A percentile compares a stretch with the other conserved stretches of the same genome.
Conservation (phyloP, 495 filamentous ascomycete genomes). For the Podospora tetraspora region DNA sequence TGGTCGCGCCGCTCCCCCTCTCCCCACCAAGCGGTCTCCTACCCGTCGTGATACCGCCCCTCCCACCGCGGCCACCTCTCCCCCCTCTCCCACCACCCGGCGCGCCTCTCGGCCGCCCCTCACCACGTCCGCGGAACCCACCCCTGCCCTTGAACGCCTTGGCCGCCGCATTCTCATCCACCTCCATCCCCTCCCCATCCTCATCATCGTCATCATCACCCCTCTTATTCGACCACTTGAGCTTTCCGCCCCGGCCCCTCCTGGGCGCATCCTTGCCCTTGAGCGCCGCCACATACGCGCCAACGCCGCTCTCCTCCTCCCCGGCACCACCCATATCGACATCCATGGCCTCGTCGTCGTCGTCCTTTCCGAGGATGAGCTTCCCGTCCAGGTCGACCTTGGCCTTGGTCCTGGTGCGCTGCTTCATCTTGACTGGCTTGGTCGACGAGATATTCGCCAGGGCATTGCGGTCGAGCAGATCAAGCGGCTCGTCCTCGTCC, state of each 20-base stretch:
- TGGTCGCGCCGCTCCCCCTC: constrained; percentile 6
- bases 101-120: constrained; percentile 12
- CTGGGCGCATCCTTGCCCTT: constrained; percentile 75
- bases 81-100: constrained; percentile 12
- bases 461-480: constrained; percentile 81
- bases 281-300: constrained; percentile 88
- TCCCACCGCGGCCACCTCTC: constrained; percentile 16
- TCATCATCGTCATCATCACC: constrained; percentile 57
- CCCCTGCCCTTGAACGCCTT: constrained; percentile 44
- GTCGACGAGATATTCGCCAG: constrained; percentile 90
- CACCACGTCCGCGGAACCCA: constrained; percentile 28
- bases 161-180: constrained; percentile 35
- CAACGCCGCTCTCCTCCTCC: constrained; percentile 60
- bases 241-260: constrained; percentile 73
- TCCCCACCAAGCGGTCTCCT: constrained; percentile 21
- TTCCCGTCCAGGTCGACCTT: constrained; percentile 83
- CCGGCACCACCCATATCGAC: constrained; percentile 47
- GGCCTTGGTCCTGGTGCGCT: constrained; percentile 53
- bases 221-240: constrained; percentile 72
- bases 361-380: constrained; percentile 65
- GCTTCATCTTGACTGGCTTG: constrained; percentile 61
- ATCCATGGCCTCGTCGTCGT: constrained; percentile 55
- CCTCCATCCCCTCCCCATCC: constrained; percentile 62
- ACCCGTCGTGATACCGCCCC: constrained; percentile 12
- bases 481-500: constrained; percentile 86